Conservation (phyloP, 2,329 filamentous ascomycete species). For the Apiospora malaysiana region DNA sequence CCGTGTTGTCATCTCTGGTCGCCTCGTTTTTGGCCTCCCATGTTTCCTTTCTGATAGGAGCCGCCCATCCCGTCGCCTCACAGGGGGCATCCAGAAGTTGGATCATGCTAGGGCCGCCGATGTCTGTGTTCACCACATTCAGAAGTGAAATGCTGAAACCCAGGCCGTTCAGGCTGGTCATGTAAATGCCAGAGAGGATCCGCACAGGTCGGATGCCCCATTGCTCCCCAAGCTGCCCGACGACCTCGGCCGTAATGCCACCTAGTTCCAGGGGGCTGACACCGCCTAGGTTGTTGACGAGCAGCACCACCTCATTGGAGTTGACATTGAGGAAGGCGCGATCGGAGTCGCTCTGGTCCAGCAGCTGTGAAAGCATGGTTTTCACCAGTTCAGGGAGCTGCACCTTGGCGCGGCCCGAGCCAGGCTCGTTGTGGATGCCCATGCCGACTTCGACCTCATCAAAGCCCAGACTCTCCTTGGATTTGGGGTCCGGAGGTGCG, state of each 20-base stretch:
- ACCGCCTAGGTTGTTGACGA: constrained; percentile 79
- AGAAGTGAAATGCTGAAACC: constrained; percentile 78
- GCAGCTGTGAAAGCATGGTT: constrained; percentile 73
- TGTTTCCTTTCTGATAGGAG: constrained; percentile 65
- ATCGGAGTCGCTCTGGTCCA: constrained; percentile 70
- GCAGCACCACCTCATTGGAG: constrained; percentile 68
- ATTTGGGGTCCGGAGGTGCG: constrained; percentile 52
- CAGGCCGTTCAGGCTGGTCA: constrained; percentile 79
- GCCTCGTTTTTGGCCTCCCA: constrained; percentile 64
- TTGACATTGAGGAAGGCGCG: constrained; percentile 71
- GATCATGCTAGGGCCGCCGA: constrained; percentile 66
- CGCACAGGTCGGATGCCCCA: constrained; percentile 68
- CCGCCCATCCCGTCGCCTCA: constrained; percentile 74
- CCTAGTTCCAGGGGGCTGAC: constrained; percentile 75
- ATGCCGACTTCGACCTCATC: constrained; percentile 72
- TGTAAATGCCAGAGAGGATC: constrained; percentile 73
- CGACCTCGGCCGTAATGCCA: constrained; percentile 73
- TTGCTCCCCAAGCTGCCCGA: constrained; percentile 60
- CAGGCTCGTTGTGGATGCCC: constrained; percentile 78
- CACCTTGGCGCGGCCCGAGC: constrained; percentile 58
- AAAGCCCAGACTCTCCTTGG: constrained; percentile 60
- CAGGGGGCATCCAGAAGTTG: constrained; percentile 73
- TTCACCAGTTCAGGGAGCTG: constrained; percentile 60
- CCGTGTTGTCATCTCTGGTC: constrained; percentile 48
- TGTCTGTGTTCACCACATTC: constrained; percentile 65